A percentile compares a stretch with the other conserved stretches of the same genome.
Conservation (phyloP, 2,329 filamentous ascomycete genomes). For the Macrophomina pseudophaseolina region DNA sequence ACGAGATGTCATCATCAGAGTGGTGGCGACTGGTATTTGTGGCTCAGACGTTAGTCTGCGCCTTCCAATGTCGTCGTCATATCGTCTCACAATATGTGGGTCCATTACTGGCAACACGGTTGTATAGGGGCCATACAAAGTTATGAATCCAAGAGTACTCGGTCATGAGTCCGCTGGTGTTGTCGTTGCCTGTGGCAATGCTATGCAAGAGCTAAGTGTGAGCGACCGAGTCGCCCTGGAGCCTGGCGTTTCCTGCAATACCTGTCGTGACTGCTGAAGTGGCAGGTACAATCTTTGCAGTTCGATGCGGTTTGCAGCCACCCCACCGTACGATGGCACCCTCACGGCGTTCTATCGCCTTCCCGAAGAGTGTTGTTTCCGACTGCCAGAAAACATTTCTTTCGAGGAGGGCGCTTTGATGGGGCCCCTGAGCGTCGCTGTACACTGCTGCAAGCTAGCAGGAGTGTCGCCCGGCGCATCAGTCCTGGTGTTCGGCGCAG, state of each 20-base stretch:
- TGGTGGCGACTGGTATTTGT: constrained; percentile 71
- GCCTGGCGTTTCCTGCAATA: constrained; percentile 41
- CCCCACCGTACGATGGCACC: constrained; percentile 50
- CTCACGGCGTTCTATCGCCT: constrained; percentile 50
- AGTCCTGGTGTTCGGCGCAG: constrained; percentile 84
- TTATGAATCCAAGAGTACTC: constrained; percentile 67
- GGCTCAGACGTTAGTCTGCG: constrained; percentile 66
- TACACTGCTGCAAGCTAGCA: constrained; percentile 82
- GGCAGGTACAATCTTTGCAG: constrained; percentile 50
- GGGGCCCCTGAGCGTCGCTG: constrained; percentile 76
- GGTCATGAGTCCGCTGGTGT: constrained; percentile 33
- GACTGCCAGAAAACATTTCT: constrained; percentile 45
- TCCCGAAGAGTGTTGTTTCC: constrained; percentile 49
- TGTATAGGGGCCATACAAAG: constrained; percentile 62
- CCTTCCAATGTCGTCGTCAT: constrained; percentile 67
- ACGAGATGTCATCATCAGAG: constrained; percentile 61
- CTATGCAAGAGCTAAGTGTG: constrained; percentile 32
- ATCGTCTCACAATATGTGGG: constrained; percentile 54
- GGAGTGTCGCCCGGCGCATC: constrained; percentile 72
- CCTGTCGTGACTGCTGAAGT: constrained; percentile 46
- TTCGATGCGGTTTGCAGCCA: constrained; percentile 49
- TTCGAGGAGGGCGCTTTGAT: constrained; percentile 46
- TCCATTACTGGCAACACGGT: constrained; percentile 68
- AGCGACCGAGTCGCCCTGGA: constrained; percentile 32
- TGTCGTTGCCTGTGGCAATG: constrained; percentile 27